Conservation (phyloP, 2,329 filamentous ascomycete genomes). For the Ophiostoma ulmi region DNA sequence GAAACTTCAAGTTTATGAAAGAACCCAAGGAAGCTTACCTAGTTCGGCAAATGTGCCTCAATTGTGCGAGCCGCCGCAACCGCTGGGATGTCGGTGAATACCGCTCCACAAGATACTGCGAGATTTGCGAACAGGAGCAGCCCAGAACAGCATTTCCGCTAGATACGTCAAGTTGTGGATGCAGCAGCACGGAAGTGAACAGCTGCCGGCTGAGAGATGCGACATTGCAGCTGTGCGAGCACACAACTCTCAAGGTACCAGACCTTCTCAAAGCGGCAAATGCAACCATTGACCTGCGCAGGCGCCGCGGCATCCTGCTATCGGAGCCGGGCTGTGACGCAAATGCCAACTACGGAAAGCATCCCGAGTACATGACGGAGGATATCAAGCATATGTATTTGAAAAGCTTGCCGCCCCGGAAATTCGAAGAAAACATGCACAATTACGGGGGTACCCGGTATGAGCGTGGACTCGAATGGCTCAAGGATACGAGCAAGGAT, state of each 20-base stretch:
- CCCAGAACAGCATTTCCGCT: not conserved
- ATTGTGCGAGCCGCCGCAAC: not conserved
- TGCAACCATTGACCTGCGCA: not conserved
- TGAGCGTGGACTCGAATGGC: too few relatives aligned
- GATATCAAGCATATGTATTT: too few relatives aligned
- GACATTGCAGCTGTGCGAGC: not conserved
- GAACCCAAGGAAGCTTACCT: not conserved
- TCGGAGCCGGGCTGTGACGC: not conserved
- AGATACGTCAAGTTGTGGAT: not conserved
- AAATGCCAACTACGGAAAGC: not conserved
- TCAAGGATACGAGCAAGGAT: too few relatives aligned
- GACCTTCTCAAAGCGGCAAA: not conserved
- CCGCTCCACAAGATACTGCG: not conserved
- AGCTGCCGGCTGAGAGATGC: not conserved
- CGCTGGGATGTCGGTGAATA: too few relatives aligned
- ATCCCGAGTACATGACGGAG: not conserved
- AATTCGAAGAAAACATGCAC: not conserved
- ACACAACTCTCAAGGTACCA: not conserved
- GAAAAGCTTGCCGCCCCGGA: not conserved
- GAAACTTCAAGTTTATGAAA: too few relatives aligned
- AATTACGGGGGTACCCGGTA: not conserved
- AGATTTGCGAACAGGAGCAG: not conserved
- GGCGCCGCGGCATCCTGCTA: not conserved
- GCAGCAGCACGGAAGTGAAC: too few relatives aligned
- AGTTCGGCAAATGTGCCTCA: not conserved